Evolutionary conservation across 495 filamentous ascomycete genomes (phyloP), one percentile per base, ranked within the genome.

Genomic region (Penicillium fimorum): DNA sequence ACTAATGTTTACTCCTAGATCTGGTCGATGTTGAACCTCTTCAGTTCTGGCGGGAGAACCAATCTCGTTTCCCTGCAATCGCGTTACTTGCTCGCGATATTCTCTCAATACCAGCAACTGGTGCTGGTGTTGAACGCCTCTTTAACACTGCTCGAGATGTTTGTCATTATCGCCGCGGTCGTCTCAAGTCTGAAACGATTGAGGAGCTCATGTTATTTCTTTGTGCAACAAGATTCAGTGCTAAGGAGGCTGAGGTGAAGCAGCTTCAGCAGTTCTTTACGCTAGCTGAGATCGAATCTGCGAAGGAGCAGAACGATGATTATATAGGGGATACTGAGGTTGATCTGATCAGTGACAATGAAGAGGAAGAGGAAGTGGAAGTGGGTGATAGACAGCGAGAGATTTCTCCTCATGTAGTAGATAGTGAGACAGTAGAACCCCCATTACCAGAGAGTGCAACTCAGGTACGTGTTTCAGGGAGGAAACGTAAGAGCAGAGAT

Each of bases 311-410:
- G 9, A 44, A 32, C 4, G 9, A 53, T 30, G 20, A 44, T 12
- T 44, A 44, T 44, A 44, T 25, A 47, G 8, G 33, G 7, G 9
- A 47, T 17, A 20, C 27, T 53, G 32, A 53, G 5, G 0, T 44
- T 29, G 12, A 53, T 11, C 27, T 42, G 44, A 53, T 53, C 22
- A 53, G 27, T 53, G 8, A 53, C 32, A 53, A 24, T 15, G 32
- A 53, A 15, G 17, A 53, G n/a, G 42, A 44, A 2, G 12, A 44
- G 6, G 11, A 12, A 44, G 13, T 37, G 40, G 20, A 24, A 44
- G 13, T 37, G 40, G 20, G n/a, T 25, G 40, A 5, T 40, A 50
- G 32, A 44, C 7, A 27, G 27, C 15, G 9, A 44, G 22, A 44
- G 42, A 44, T 15, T n/a, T 37, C 24, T 50, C 30, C 1, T 40